Conservation (phyloP, 305 asterid genomes). For the Fraxinus sp. region DNA sequence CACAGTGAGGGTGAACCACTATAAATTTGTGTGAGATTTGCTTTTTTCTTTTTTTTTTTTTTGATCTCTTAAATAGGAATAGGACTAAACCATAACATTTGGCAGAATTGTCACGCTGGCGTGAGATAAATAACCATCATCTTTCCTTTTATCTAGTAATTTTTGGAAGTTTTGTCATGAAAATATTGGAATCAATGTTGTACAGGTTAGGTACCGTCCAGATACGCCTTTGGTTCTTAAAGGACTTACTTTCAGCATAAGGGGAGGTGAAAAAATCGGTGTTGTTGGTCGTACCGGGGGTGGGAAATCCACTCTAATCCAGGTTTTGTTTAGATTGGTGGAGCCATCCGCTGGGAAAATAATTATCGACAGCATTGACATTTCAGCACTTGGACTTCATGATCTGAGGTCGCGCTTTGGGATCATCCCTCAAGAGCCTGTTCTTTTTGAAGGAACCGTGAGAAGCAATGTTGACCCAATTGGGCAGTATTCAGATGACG, state of each 20-base stretch:
- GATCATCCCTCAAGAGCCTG: slow-evolving; percentile 96
- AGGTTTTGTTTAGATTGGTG: slow-evolving; percentile 86
- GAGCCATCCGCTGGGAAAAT: slow-evolving; percentile 82
- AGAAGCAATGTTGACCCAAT: slow-evolving; percentile 91
- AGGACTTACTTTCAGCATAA: slow-evolving; percentile 68
- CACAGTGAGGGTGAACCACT: not conserved
- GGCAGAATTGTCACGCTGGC: not conserved
- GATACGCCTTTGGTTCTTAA: slow-evolving; percentile 87
- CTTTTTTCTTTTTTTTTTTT: not conserved
- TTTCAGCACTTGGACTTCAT: slow-evolving; percentile 70
- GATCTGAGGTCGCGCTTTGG: slow-evolving; percentile 92
- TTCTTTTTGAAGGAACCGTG: slow-evolving; percentile 89
- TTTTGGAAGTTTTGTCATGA: not conserved
- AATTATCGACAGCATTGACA: slow-evolving; percentile 69
- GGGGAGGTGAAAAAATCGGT: slow-evolving; percentile 90
- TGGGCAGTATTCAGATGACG: slow-evolving; percentile 72
- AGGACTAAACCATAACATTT: not conserved
- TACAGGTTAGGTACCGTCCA: slow-evolving; percentile 81
- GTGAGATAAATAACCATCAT: not conserved
- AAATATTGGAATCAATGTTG: slow-evolving; percentile 21
- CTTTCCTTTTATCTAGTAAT: not conserved
- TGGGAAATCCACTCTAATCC: slow-evolving; percentile 88
- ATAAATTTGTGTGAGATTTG: not conserved
- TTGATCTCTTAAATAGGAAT: not conserved
- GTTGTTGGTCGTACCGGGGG: slow-evolving; percentile 97